A percentile compares a stretch with the other conserved stretches of the same genome.
Evolutionary conservation across 192 early-diverging fungal genomes (phyloP).

Genomic region (Rhizoclosmatium globosum): DNA sequence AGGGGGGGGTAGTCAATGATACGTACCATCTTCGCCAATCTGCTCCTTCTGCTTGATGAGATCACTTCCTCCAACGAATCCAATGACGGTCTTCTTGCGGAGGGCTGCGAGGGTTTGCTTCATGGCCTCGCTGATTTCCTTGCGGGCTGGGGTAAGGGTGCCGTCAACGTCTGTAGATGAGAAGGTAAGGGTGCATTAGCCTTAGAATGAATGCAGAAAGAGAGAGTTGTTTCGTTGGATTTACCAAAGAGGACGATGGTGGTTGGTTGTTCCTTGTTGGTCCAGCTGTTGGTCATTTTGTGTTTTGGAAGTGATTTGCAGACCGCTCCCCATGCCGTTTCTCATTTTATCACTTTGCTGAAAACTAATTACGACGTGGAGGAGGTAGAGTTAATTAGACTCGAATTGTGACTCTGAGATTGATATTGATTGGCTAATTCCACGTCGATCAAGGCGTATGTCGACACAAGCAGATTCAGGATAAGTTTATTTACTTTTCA

Average conservation of each 20-base stretch:
- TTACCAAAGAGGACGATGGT: slow-evolving; percentile 26
- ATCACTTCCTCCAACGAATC: slow-evolving; percentile 90
- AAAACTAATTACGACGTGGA: too few species aligned
- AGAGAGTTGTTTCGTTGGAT: too few species aligned
- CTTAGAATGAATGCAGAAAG: too few species aligned
- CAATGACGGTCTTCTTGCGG: slow-evolving; percentile 90
- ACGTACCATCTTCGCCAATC: slow-evolving; percentile 81
- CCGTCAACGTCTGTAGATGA: slow-evolving; percentile 82
- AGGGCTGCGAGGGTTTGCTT: slow-evolving; percentile 75
- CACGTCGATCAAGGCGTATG: too few species aligned
- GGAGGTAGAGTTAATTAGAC: too few species aligned
- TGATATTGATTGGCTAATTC: too few species aligned
- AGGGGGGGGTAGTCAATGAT: background rate
- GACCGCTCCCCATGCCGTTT: too few species aligned
- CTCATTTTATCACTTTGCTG: too few species aligned
- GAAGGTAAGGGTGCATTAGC: slow-evolving; percentile 25
- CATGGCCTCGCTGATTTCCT: slow-evolving; percentile 85
- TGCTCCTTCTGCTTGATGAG: slow-evolving; percentile 95
- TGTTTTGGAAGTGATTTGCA: too few species aligned
- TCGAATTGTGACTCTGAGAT: too few species aligned
- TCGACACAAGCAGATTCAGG: too few species aligned
- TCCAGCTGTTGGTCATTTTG: background rate
- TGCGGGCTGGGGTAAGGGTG: slow-evolving; percentile 92
- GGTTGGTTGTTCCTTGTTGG: slow-evolving; percentile 23
- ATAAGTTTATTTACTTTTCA: background rate